phyloP scores from a whole-genome alignment of 768 basidiomycete species.

The Leccinum disarticulatum region DNA sequence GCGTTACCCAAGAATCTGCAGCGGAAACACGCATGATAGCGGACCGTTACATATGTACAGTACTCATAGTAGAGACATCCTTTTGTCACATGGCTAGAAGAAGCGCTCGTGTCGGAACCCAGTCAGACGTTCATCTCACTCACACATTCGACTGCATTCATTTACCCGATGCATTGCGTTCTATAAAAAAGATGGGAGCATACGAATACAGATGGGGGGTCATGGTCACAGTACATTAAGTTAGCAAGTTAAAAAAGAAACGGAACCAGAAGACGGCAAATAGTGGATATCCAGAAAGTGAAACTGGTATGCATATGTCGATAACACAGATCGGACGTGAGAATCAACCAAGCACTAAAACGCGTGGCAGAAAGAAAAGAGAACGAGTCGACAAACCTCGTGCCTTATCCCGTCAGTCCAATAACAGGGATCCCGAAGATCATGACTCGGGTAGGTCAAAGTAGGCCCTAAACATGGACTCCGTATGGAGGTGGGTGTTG shows the following conservation, averaged over 20 bases:
- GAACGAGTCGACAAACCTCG: not conserved
- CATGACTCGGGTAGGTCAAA: conserved; percentile 66
- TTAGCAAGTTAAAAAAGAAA: conserved; percentile 13
- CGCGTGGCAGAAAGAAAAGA: not conserved
- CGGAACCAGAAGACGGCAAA: not conserved
- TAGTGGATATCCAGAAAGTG: not conserved
- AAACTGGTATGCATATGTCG: conserved; percentile 15
- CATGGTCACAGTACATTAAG: conserved; percentile 15
- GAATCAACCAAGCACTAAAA: not conserved
- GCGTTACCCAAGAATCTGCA: conserved; percentile 76
- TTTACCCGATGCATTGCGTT: conserved; percentile 6
- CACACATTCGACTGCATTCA: not conserved
- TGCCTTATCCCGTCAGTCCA: not conserved
- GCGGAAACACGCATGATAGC: conserved; percentile 58
- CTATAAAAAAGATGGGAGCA: not conserved
- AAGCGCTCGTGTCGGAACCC: not conserved
- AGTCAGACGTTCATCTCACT: too few relatives aligned
- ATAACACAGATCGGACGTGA: not conserved
- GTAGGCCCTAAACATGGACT: conserved; percentile 90
- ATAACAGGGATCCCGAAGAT: not conserved
- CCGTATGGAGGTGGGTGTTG: conserved; percentile 66
- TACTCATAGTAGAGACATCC: not conserved
- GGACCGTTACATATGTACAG: not conserved
- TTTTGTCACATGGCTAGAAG: not conserved
- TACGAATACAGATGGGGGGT: conserved; percentile 23